These are phyloP conservation scores for Boletus tomentosulus DNA, from an alignment of 768 basidiomycete species.

Conservation along the genomic window DNA sequence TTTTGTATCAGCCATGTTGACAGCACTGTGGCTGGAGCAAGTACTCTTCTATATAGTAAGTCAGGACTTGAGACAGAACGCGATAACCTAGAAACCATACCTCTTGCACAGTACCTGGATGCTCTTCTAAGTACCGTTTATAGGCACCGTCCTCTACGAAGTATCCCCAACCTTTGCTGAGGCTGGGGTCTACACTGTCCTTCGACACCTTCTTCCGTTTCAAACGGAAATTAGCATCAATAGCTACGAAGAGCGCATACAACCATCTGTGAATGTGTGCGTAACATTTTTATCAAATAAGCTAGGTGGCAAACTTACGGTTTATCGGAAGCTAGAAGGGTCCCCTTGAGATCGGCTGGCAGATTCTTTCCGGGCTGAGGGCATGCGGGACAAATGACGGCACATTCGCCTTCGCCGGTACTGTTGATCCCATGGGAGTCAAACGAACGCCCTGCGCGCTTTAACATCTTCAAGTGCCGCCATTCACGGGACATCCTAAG, in stretches of 20 bases:
- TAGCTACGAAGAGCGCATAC: constrained; percentile 22
- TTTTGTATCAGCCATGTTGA: neutral
- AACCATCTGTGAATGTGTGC: constrained; percentile 6
- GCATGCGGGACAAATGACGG: neutral
- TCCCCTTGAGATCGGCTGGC: neutral
- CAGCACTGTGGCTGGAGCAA: neutral
- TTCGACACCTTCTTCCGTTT: constrained; percentile 17
- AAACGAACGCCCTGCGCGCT: neutral
- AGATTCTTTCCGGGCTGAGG: neutral
- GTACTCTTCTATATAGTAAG: neutral
- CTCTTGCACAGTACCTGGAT: constrained; percentile 9
- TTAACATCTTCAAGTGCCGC: constrained; percentile 1
- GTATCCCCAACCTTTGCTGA: constrained; percentile 21
- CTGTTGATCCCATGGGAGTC: neutral
- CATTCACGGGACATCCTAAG: neutral
- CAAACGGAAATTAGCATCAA: constrained; percentile 30
- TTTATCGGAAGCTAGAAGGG: neutral
- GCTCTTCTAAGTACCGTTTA: constrained; percentile 9
- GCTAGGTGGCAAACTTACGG: neutral
- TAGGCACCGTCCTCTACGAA: constrained; percentile 24
- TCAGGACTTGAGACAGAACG: neutral
- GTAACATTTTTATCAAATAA: neutral
- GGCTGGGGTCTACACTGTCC: constrained; percentile 16
- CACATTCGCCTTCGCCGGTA: neutral
- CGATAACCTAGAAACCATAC: constrained; percentile 4